A percentile compares a stretch with the other conserved stretches of the same genome.
Conservation (phyloP, 768 basidiomycete genomes). For the Pluteus cervinus region DNA sequence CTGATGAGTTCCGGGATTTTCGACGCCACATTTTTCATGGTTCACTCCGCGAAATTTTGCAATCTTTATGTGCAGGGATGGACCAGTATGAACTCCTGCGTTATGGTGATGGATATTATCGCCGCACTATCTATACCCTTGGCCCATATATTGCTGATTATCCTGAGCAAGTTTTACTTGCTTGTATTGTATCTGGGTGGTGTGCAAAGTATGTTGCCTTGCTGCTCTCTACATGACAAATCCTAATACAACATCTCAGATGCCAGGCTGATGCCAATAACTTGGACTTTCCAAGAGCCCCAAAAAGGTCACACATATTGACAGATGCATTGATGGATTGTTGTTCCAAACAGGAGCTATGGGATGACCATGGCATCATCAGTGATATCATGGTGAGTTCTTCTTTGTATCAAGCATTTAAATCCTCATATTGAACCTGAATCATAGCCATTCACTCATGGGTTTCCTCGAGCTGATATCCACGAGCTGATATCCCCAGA, state of each 20-base stretch:
- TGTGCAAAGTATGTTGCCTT: constrained; percentile 9
- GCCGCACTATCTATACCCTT: constrained; percentile 19
- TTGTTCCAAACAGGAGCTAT: constrained; percentile 14
- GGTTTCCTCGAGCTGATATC: constrained; percentile 28
- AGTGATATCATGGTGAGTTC: constrained; percentile 23
- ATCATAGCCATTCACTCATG: constrained; percentile 25
- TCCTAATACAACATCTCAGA: no score
- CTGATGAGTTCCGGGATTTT: constrained; percentile 15
- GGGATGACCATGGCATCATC: constrained; percentile 27
- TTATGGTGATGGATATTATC: constrained; percentile 29
- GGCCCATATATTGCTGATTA: constrained; percentile 32
- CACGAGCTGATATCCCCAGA: constrained; percentile 25
- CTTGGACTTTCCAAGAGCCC: no score
- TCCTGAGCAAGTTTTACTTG: constrained; percentile 27
- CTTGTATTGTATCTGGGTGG: constrained; percentile 20
- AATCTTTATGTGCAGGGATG: constrained; percentile 13
- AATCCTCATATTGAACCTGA: neutral
- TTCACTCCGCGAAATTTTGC: constrained; percentile 12
- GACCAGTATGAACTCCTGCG: constrained; percentile 13
- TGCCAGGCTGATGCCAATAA: no score
- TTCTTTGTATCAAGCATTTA: constrained; percentile 4
- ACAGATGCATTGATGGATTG: constrained; percentile 14
- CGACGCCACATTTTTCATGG: constrained; percentile 20
- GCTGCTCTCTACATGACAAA: no score
- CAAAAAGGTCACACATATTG: constrained; percentile 11